Evolutionary conservation across 148 eudicot genomes (phyloP), one percentile per base, ranked within the genome.

Genomic region (Simmondsia chinensis): DNA sequence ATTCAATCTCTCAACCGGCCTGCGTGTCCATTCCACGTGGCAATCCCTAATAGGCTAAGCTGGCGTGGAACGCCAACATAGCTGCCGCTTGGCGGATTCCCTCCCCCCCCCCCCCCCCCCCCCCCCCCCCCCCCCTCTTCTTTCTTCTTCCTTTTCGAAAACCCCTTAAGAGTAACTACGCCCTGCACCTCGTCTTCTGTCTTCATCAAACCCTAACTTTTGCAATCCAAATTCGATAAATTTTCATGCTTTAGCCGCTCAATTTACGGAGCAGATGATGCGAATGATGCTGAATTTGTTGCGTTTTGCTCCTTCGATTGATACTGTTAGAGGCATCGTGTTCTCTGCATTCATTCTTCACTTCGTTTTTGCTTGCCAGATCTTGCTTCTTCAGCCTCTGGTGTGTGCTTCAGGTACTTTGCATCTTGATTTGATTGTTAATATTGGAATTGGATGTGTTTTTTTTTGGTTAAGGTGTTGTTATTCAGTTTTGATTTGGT

Each of bases 341-440:
- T 74, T 61, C 60, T 54, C 86, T 5, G 23, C 69, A 26, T 64
- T 83, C 18, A 71, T 88, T 40, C 73, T 88, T 29, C 72, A 88
- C 52, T 83, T 88, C 35, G 87, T 88, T 3, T 64, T 83, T 38
- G 72, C 60, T 31, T 88, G 86, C 41, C 96, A 88, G 33, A 57
- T 87, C 36, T 67, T 83, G 15, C 77, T 88, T 32, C 89, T 88
- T 17, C 94, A 80, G 10, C 96, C 96, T 2, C 80, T 88, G 9
- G 91, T 88, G 35, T 66, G 83, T 60, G 91, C 94, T 42, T 38
- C 57, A 64, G 97, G 97, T 88, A 50, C 21, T 18, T 50, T 22
- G 33, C 1, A 1, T 25, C 20, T 6, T 5, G 9, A 0, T 4
- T 5, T 14, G n/a, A n/a, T n/a, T n/a, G n/a, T n/a, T n/a, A n/a